Evolutionary conservation across 805 yeast species (phyloP), one percentile per base, ranked within the genome.

Genomic region (Starmerella apis): DNA sequence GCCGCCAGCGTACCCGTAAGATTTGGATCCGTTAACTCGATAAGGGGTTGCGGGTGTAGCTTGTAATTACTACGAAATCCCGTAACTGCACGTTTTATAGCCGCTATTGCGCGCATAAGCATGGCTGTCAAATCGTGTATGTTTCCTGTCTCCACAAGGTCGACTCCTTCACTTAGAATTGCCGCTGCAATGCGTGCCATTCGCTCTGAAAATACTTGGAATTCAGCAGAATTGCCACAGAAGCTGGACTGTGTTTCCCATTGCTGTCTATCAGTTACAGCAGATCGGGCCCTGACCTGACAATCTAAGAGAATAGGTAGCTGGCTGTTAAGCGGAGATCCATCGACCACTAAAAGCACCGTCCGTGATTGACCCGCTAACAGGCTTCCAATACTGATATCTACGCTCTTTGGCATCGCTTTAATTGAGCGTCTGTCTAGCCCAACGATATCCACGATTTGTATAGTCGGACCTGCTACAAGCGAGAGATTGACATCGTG

Each of bases 351-450:
- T 9, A 53, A 1, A 9, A 47, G 30, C 8, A 50, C 28, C 7
- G 56, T 30, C 4, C 52, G 49, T 9, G 46, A 13, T 24, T 53
- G 53, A 4, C 56, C 56, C 9, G 48, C 38, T 10, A 50, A 5
- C 1, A 53, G n/a, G 16, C 49, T 43, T 2, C 51, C 53, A 3
- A 53, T 22, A 4, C 16, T 22, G 7, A 48, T 13, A 23, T 35
- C 44, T 1, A 51, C 10, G 1, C 19, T 8, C 16, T 28, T 37
- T 4, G 35, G 9, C 6, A 14, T 14, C 4, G 16, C 8, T 3
- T 5, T 11, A 2, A 16, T 13, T 8, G 23, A 4, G 19, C 25
- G 45, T 8, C 16, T 43, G 14, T 27, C 44, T 6, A 20, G 16
- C 16, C 45, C 51, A 19, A 48, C 33, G 14, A 36, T 37, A 9